phyloP scores from a whole-genome alignment of 352 stramenopile species.

The Phytophthora pseudosyringae region DNA sequence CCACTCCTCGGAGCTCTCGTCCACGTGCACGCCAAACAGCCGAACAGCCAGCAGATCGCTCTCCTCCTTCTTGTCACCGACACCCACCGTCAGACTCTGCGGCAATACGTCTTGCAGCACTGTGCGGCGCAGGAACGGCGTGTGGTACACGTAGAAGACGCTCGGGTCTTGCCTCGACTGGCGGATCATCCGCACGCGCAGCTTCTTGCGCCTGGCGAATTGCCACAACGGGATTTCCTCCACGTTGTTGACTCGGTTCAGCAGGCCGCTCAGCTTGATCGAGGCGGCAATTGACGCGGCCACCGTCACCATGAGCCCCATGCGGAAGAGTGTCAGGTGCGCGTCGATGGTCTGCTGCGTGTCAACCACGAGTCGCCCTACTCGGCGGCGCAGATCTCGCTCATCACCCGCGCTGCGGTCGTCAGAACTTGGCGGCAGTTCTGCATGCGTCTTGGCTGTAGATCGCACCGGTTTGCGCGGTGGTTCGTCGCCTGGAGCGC shows the following conservation, averaged over 20 bases:
- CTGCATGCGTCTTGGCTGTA: neutral
- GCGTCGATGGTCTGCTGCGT: conserved; percentile 64
- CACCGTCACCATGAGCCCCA: conserved; percentile 56
- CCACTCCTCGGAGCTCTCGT: conserved; percentile 74
- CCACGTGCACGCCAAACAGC: conserved; percentile 76
- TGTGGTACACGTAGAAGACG: conserved; percentile 87
- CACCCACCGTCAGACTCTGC: conserved; percentile 17
- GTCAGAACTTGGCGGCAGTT: neutral
- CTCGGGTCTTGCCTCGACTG: conserved; percentile 70
- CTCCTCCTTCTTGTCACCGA: conserved; percentile 10
- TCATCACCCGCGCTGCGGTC: conserved; percentile 4
- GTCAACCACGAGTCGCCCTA: conserved; percentile 43
- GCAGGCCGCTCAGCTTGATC: conserved; percentile 61
- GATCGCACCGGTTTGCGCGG: neutral
- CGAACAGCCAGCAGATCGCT: conserved; percentile 66
- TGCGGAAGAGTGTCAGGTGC: conserved; percentile 72
- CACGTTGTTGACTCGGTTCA: conserved; percentile 57
- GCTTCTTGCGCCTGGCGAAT: conserved; percentile 70
- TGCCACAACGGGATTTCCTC: conserved; percentile 71
- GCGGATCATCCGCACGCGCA: conserved; percentile 76
- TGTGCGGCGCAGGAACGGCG: conserved; percentile 64
- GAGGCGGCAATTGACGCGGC: conserved; percentile 48
- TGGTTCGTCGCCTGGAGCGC: neutral
- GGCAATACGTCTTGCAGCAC: conserved; percentile 69
- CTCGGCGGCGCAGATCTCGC: conserved; percentile 32